Evolutionary conservation across 176 grass and related monocot genomes (phyloP), one percentile per base, ranked within the genome.

Genomic region (Miscanthus lutarioriparius): DNA sequence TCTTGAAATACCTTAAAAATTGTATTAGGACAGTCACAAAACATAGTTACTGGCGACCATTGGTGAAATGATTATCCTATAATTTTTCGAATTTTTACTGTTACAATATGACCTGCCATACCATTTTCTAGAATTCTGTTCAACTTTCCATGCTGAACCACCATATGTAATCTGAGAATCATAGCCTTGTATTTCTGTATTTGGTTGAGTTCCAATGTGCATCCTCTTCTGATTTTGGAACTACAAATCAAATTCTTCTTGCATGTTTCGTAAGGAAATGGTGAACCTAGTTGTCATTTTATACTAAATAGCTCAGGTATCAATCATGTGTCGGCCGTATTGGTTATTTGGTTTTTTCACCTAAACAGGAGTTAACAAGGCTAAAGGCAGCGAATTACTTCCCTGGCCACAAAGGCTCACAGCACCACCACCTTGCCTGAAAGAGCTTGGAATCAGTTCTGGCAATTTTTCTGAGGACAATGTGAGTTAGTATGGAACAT

Each of bases 401-500:
- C 86, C 90, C 28, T 95, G 93, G 90, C 93, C 93, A 67, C 83
- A 89, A 79, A 88, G 93, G 77, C 90, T 95, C 56, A 87, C 76
- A 79, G 47, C 90, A 89, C 80, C 93, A 86, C 90, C 87, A 8
- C 87, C 87, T 88, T 75, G 85, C 38, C 69, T 94, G 64, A 79
- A 94, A 83, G 92, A 94, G 67, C 85, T 92, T 15, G 74, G 92
- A 79, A 88, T 83, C 69, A 88, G 44, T 90, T 66, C 82, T 43
- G 28, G 77, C 63, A 91, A 80, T 62, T 92, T 88, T 86, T 43
- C 83, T 56, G 63, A 92, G 44, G 92, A 92, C 44, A 92, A 68
- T 83, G 92, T 94, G 83, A 80, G 82, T 83, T 48, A n/a, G 54
- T 61, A 40, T 35, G 12, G 10, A 19, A 64, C 72, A 15, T 6